Evolutionary conservation across 495 filamentous ascomycete species (phyloP).

Genomic region (Jackrogersella minutella): DNA sequence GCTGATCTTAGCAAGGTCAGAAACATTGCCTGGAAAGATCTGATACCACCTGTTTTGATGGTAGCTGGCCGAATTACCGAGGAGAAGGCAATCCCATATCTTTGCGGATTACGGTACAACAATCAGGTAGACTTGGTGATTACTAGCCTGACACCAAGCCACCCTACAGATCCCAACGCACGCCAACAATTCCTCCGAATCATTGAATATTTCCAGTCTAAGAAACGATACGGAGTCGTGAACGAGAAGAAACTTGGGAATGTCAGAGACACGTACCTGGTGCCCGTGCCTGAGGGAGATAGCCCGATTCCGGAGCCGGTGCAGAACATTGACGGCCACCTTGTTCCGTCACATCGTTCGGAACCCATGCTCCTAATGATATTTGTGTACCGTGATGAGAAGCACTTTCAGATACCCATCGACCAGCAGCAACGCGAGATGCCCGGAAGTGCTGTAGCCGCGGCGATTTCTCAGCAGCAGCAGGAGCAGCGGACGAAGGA

Average conservation of each 20-base stretch:
- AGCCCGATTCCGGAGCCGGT: conserved; percentile 72
- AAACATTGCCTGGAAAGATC: conserved; percentile 69
- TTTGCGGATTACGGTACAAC: conserved; percentile 80
- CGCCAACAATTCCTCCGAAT: conserved; percentile 70
- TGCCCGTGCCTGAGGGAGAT: conserved; percentile 72
- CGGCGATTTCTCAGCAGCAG: no score
- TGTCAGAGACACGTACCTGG: conserved; percentile 80
- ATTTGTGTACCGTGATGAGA: conserved; percentile 72
- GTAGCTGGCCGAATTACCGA: conserved; percentile 86
- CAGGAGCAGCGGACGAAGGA: no score
- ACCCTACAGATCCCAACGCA: conserved; percentile 50
- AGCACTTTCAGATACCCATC: conserved; percentile 47
- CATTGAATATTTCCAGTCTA: conserved; percentile 79
- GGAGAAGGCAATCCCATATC: conserved; percentile 83
- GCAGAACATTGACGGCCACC: conserved; percentile 75
- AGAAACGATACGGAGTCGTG: conserved; percentile 83
- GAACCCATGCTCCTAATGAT: conserved; percentile 78
- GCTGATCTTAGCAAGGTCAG: conserved; percentile 69
- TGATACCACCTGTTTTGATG: conserved; percentile 72
- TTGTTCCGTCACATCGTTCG: conserved; percentile 68
- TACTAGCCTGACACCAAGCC: conserved; percentile 67
- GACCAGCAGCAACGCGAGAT: conserved; percentile 55
- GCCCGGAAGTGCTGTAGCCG: no score
- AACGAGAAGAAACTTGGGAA: conserved; percentile 72
- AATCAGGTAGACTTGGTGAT: conserved; percentile 76